These are phyloP conservation scores for Scedosporium apiospermum DNA, from an alignment of 2,329 filamentous ascomycete genomes.

Conservation along the genomic window DNA sequence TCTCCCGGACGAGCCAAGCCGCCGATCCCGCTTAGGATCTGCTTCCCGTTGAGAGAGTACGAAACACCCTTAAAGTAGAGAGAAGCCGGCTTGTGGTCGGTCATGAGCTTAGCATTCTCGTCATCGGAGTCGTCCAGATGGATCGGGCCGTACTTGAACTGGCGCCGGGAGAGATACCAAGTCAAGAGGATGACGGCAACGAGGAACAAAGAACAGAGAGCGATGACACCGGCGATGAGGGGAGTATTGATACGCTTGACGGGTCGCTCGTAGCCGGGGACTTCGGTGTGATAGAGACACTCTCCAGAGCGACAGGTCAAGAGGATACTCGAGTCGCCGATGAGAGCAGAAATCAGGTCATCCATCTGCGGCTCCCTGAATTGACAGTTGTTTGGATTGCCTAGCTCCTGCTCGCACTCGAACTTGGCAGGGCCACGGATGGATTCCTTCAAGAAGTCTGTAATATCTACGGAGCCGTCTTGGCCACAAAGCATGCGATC, in stretches of 20 bases:
- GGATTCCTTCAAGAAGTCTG: slow-evolving; percentile 71
- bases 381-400: slow-evolving; percentile 56
- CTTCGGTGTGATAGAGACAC: slow-evolving; percentile 85
- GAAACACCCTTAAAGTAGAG: slow-evolving; percentile 82
- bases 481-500: slow-evolving; percentile 92
- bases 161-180: slow-evolving; percentile 81
- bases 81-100: slow-evolving; percentile 83
- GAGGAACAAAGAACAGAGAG: slow-evolving; percentile 73
- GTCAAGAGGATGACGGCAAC: slow-evolving; percentile 74
- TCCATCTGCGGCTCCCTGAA: slow-evolving; percentile 94
- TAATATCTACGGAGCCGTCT: slow-evolving; percentile 81
- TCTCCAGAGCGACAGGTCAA: slow-evolving; percentile 78
- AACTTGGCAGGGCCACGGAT: slow-evolving; percentile 88
- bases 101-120: slow-evolving; percentile 75
- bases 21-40: slow-evolving; percentile 70
- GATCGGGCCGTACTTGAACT: slow-evolving; percentile 61
- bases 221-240: slow-evolving; percentile 88
- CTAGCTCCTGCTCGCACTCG: slow-evolving; percentile 58
- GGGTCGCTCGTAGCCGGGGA: slow-evolving; percentile 81
- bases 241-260: slow-evolving; percentile 96
- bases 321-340: slow-evolving; percentile 84
- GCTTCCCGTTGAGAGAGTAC: slow-evolving; percentile 79
- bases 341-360: slow-evolving; percentile 74
- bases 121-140: slow-evolving; percentile 84
- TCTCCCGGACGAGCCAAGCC: slow-evolving; percentile 93